Percentiles rank a stretch among this genome's conserved stretches.
phyloP scores from a whole-genome alignment of 2,329 filamentous ascomycete species.

The Plenodomus biglobosus region DNA sequence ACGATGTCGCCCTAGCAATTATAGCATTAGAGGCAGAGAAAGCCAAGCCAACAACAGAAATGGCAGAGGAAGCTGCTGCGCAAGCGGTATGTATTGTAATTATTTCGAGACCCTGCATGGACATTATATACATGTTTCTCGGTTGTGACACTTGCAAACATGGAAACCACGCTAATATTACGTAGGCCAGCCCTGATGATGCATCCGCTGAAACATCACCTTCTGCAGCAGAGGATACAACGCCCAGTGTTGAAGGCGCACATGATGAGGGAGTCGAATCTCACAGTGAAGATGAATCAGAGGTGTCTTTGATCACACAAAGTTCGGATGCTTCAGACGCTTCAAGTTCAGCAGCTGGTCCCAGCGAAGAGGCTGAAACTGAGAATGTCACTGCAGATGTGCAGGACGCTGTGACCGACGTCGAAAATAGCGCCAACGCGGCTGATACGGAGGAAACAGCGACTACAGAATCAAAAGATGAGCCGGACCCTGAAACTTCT shows the following conservation, averaged over 20 bases:
- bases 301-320: neutral
- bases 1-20: constrained; percentile 4
- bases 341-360: neutral
- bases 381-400: neutral
- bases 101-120: neutral
- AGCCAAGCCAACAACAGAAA: constrained; percentile 5
- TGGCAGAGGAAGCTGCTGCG: constrained; percentile 4
- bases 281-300: neutral
- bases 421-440: neutral
- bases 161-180: neutral
- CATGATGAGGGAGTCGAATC: neutral
- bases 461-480: neutral
- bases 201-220: neutral
- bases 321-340: neutral
- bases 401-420: neutral
- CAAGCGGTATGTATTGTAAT: constrained; percentile 7
- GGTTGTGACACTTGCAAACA: neutral
- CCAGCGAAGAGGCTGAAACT: neutral
- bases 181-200: neutral
- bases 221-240: neutral
- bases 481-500: neutral
- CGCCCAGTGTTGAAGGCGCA: neutral
- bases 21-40: constrained; percentile 6
- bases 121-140: neutral
- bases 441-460: neutral